Percentiles rank a stretch among this genome's conserved stretches.
phyloP scores from a whole-genome alignment of 495 filamentous ascomycete species.

The Apodospora peruviana region DNA sequence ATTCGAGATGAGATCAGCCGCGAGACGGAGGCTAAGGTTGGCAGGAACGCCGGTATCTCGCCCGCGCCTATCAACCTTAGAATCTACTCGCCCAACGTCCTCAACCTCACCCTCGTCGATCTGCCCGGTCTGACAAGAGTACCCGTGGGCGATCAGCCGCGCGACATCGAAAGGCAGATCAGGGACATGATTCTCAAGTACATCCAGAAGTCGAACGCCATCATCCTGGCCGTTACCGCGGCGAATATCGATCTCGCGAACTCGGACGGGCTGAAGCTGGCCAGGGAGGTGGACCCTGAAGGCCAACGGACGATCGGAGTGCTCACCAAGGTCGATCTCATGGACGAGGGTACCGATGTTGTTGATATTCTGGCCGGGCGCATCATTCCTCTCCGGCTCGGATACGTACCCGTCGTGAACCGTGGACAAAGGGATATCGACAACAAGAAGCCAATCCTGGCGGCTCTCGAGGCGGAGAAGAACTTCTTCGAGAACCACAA shows the following conservation, averaged over 20 bases:
- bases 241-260: constrained; percentile 98
- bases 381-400: constrained; percentile 91
- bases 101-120: constrained; percentile 97
- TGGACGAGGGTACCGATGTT: constrained; percentile 99
- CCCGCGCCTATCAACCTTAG: constrained; percentile 93
- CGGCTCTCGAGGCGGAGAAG: constrained; percentile 90
- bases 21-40: constrained; percentile 95
- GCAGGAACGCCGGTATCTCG: constrained; percentile 92
- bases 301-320: constrained; percentile 98
- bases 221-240: constrained; percentile 92
- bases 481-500: constrained; percentile 98
- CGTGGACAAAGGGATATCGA: constrained; percentile 98
- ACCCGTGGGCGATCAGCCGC: constrained; percentile 95
- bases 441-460: constrained; percentile 89
- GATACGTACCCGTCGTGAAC: constrained; percentile 98
- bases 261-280: constrained; percentile 95
- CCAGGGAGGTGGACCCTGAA: constrained; percentile 95
- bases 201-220: constrained; percentile 96
- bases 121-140: constrained; percentile 96
- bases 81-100: constrained; percentile 96
- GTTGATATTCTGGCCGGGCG: constrained; percentile 98
- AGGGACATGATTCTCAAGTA: constrained; percentile 98
- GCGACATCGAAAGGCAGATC: constrained; percentile 97
- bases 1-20: constrained; percentile 96
- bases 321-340: constrained; percentile 97